Conservation (phyloP, 129 eudicot species). For the Centella asiatica region DNA sequence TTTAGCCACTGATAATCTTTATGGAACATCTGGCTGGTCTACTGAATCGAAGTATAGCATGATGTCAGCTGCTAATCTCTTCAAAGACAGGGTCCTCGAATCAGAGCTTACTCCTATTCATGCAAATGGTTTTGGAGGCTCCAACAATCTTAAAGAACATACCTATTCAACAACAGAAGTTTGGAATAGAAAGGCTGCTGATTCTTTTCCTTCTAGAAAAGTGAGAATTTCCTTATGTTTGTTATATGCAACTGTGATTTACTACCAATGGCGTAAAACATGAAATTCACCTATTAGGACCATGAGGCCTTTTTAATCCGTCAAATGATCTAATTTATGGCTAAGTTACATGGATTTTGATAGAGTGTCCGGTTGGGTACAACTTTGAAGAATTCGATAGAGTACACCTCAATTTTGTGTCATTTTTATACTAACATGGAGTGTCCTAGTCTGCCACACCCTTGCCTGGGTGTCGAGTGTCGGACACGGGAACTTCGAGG, state of each 20-base stretch:
- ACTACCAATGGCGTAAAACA: background rate
- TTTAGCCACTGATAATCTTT: constrained; percentile 16
- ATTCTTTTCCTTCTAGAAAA: constrained; percentile 25
- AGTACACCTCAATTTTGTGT: too few relatives aligned
- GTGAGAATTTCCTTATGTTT: constrained; percentile 29
- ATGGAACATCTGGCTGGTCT: constrained; percentile 16
- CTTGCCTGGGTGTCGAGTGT: too few relatives aligned
- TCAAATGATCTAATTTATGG: background rate
- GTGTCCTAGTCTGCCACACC: too few relatives aligned
- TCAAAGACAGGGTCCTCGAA: constrained; percentile 17
- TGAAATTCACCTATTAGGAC: background rate
- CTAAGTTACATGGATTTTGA: too few relatives aligned
- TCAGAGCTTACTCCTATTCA: constrained; percentile 18
- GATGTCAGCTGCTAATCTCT: constrained; percentile 21
- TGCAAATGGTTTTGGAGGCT: constrained; percentile 29
- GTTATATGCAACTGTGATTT: background rate
- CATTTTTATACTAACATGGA: too few relatives aligned
- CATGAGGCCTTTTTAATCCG: background rate
- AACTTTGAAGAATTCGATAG: too few relatives aligned
- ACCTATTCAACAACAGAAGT: constrained; percentile 28
- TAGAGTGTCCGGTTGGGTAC: too few relatives aligned
- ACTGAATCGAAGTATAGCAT: constrained; percentile 19
- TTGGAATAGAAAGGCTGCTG: constrained; percentile 31
- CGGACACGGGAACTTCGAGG: too few relatives aligned
- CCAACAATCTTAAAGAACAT: constrained; percentile 25